These are phyloP conservation scores for Biscutella laevigata DNA, from an alignment of 441 rosid species.

Conservation along the genomic window DNA sequence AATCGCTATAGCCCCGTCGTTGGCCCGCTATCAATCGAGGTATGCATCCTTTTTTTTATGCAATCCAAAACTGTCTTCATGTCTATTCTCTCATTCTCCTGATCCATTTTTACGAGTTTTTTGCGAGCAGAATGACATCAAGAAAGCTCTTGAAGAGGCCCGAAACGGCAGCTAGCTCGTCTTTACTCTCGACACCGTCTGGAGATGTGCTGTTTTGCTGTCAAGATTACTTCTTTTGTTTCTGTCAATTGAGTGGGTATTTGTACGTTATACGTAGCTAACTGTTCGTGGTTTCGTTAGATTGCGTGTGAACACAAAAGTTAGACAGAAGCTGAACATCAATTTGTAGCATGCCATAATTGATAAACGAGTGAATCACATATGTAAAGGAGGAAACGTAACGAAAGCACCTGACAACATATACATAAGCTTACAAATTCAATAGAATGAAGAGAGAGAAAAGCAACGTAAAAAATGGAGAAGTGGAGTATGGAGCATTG, in stretches of 20 bases:
- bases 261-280: no score
- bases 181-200: no score
- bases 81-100: constrained; percentile 1
- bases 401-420: background rate
- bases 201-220: background rate
- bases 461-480: constrained; percentile 26
- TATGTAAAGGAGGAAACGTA: background rate
- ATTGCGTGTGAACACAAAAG: no score
- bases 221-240: background rate
- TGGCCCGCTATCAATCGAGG: constrained; percentile 46
- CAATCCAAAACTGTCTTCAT: background rate
- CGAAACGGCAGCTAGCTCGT: no score
- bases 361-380: no score
- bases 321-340: no score
- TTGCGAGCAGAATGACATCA: constrained; percentile 22
- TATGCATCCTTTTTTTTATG: constrained; percentile 5
- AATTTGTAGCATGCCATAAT: no score
- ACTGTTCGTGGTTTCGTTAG: no score
- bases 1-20: constrained; percentile 43
- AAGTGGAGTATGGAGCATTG: constrained; percentile 17
- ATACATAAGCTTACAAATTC: constrained; percentile 17
- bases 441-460: constrained; percentile 3
- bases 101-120: background rate
- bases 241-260: background rate
- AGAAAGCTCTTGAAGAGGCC: constrained; percentile 20